Percentiles rank a stretch among this genome's conserved stretches.
These are phyloP conservation scores for Backusella morwellensis DNA, from an alignment of 192 early-diverging fungal species.

Conservation along the genomic window DNA sequence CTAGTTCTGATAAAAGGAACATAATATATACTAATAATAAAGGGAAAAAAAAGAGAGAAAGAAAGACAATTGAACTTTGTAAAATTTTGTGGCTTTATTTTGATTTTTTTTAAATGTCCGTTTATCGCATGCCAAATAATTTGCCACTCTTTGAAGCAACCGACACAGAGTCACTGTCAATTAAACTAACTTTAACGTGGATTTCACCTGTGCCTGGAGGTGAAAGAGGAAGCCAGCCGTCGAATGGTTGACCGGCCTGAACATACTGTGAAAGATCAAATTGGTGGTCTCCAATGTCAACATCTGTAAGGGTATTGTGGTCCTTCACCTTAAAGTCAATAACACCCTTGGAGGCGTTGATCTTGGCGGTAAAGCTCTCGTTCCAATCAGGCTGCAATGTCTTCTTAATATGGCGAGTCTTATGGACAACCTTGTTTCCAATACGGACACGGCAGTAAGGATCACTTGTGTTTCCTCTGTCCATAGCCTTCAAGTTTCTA, in stretches of 20 bases:
- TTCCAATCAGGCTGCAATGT: slow-evolving; percentile 61
- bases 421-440: slow-evolving; percentile 59
- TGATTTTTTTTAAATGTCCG: slow-evolving; percentile 4
- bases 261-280: slow-evolving; percentile 53
- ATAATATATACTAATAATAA: slow-evolving; percentile 42
- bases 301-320: slow-evolving; percentile 65
- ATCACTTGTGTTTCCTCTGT: slow-evolving; percentile 59
- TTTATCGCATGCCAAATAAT: slow-evolving; percentile 13
- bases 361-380: slow-evolving; percentile 23
- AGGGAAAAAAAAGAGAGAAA: slow-evolving; percentile 2
- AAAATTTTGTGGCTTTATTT: background rate
- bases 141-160: background rate
- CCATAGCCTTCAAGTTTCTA: slow-evolving; percentile 42
- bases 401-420: slow-evolving; percentile 72
- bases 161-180: background rate
- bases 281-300: slow-evolving; percentile 61
- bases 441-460: slow-evolving; percentile 65
- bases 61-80: background rate
- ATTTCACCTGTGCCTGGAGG: slow-evolving; percentile 39
- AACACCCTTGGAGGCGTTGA: slow-evolving; percentile 30
- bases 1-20: slow-evolving; percentile 83
- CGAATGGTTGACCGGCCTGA: slow-evolving; percentile 27
- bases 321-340: slow-evolving; percentile 65
- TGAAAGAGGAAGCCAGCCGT: slow-evolving; percentile 35
- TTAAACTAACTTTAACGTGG: slow-evolving; percentile 15